Conservation (phyloP, 805 yeast species). For the Wickerhamiella nectarea region DNA sequence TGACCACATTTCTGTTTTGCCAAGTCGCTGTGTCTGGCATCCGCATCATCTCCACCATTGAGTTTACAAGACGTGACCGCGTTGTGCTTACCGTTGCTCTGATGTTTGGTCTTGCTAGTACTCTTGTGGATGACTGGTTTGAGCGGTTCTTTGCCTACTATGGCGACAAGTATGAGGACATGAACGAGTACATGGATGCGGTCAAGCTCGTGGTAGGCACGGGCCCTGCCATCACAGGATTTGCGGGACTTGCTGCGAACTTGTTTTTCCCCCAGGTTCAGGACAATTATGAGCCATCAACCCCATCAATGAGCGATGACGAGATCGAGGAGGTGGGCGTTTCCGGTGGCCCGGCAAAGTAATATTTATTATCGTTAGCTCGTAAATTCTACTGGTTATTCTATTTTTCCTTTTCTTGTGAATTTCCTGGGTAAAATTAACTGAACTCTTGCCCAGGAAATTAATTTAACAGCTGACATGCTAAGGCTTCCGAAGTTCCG, state of each 20-base stretch:
- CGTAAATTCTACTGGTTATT: neutral
- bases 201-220: conserved; percentile 58
- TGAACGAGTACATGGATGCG: conserved; percentile 50
- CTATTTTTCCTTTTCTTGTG: no score
- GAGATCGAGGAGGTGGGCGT: neutral
- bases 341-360: neutral
- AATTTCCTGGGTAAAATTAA: no score
- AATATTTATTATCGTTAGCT: neutral
- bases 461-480: no score
- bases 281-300: conserved; percentile 13
- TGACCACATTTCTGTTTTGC: conserved; percentile 60
- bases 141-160: conserved; percentile 44
- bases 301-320: conserved; percentile 1
- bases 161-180: conserved; percentile 37
- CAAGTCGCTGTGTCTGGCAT: conserved; percentile 63
- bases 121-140: conserved; percentile 51
- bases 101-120: conserved; percentile 51
- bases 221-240: conserved; percentile 58
- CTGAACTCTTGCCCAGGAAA: no score
- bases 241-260: conserved; percentile 49
- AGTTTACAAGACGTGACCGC: conserved; percentile 55
- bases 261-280: conserved; percentile 44
- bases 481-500: neutral
- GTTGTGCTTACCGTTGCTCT: conserved; percentile 52
- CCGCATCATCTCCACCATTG: conserved; percentile 38